Base-by-base conservation (phyloP, 2,329 filamentous ascomycete species). In the Sarocladium strictum region DNA sequence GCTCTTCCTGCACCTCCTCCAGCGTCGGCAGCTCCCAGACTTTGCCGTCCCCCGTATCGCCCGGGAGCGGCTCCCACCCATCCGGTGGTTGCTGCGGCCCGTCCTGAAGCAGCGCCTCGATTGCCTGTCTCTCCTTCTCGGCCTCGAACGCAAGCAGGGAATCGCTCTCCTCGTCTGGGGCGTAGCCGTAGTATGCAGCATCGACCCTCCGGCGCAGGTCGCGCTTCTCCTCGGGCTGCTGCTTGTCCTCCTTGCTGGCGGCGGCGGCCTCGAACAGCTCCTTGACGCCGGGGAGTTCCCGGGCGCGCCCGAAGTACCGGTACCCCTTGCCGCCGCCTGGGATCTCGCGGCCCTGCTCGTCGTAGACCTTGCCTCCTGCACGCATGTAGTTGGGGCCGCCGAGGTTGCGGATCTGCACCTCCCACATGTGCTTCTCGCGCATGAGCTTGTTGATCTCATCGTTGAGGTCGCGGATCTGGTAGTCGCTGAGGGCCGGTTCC, bases 371-470 rank as follows among this genome's bases (percentile, higher is more conserved):
- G 27, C 78, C 84, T 0, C 79, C 81, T 3, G 83, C 82, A 27
- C 91, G 80, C 87, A 94, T 96, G 70, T 97, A 99, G 72, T 97
- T 97, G 27, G 94, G 94, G 2, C 94, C 94, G n/a, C 94, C 94
- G 23, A 97, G 70, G 65, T 96, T 95, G 56, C 92, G 83, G 62
- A 99, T 97, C 73, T 97, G 91, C 63, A 94, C 84, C 77, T 99
- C 94, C 94, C 94, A 99, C 81, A 96, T 92, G 80, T 95, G 91
- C 73, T 99, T 99, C 76, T 99, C 94, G 60, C 91, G 86, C 90
- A 99, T 97, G 58, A 96, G 81, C 75, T 96, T 96, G 78, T 99
- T 99, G 78, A 99, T 96, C 73, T 99, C 94, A 71, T 99, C 94
- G 75, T 99, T 99, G 67, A 99, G 78, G 72, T 99, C 94, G 65